These are phyloP conservation scores for Malus hybrid DNA, from an alignment of 331 rosid species.

Conservation along the genomic window DNA sequence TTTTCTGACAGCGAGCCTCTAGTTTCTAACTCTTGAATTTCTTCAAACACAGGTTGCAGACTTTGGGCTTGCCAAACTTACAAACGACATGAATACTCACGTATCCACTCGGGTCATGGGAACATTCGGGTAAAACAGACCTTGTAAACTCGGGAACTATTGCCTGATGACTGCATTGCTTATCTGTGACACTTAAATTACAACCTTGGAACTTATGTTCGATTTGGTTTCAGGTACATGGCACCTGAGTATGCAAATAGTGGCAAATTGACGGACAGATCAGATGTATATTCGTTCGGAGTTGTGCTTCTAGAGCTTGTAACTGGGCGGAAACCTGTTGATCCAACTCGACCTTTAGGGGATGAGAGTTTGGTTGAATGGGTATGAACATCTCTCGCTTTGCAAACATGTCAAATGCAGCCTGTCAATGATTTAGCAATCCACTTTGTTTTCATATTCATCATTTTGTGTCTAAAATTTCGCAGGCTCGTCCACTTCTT, in stretches of 20 bases:
- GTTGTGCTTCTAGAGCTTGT: conserved; percentile 88
- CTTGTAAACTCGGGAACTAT: background rate
- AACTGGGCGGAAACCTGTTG: conserved; percentile 89
- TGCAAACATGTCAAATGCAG: background rate
- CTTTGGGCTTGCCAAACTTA: conserved; percentile 87
- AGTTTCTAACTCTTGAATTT: conserved; percentile 13
- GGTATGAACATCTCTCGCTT: conserved; percentile 33
- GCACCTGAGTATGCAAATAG: conserved; percentile 97
- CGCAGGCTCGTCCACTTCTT: conserved; percentile 88
- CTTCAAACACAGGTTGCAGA: conserved; percentile 72
- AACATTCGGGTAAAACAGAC: conserved; percentile 78
- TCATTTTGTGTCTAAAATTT: background rate
- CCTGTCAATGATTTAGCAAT: too few species aligned
- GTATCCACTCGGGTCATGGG: conserved; percentile 98
- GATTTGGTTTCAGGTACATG: conserved; percentile 55
- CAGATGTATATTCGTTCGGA: conserved; percentile 94
- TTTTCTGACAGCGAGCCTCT: background rate
- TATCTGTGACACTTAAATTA: background rate
- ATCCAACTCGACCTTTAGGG: conserved; percentile 68
- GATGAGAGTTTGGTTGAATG: conserved; percentile 98
- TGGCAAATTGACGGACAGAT: conserved; percentile 88
- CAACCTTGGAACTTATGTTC: background rate
- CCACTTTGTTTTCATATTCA: background rate
- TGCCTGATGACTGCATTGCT: background rate
- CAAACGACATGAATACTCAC: conserved; percentile 63